phyloP scores from a whole-genome alignment of 805 yeast genomes.

The Kodamaea fukazawae region DNA sequence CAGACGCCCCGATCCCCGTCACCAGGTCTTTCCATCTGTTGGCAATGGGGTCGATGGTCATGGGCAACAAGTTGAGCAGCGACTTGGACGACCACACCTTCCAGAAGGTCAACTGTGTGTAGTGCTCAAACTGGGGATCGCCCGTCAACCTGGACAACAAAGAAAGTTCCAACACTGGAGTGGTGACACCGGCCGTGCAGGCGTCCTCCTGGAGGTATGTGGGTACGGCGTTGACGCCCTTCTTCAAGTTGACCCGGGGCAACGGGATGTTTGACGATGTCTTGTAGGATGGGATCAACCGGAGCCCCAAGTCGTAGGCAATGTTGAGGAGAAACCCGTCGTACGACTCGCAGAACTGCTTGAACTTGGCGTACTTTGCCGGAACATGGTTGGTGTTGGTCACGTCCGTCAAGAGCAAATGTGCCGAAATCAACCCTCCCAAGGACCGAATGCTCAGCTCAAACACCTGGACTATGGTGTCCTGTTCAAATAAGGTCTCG shows the following conservation, averaged over 20 bases:
- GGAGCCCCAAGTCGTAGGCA: slow-evolving; percentile 73
- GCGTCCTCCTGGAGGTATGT: slow-evolving; percentile 54
- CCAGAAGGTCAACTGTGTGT: slow-evolving; percentile 61
- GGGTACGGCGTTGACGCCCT: slow-evolving; percentile 51
- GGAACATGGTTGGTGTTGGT: slow-evolving; percentile 9
- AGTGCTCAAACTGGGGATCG: slow-evolving; percentile 64
- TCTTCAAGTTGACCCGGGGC: slow-evolving; percentile 70
- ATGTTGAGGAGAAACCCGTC: slow-evolving; percentile 68
- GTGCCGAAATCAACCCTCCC: slow-evolving; percentile 81
- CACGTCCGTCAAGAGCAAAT: slow-evolving; percentile 45
- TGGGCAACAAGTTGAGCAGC: slow-evolving; percentile 64
- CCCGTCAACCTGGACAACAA: slow-evolving; percentile 72
- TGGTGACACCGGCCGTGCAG: slow-evolving; percentile 85
- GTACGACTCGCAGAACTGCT: slow-evolving; percentile 38
- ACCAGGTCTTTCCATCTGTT: slow-evolving; percentile 56
- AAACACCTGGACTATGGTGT: slow-evolving; percentile 81
- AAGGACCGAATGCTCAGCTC: slow-evolving; percentile 79
- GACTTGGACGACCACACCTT: slow-evolving; percentile 70
- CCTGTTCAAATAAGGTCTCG: slow-evolving; percentile 52
- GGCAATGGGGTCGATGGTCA: slow-evolving; percentile 63
- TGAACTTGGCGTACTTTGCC: slow-evolving; percentile 33
- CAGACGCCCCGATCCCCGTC: slow-evolving; percentile 87
- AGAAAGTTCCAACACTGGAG: slow-evolving; percentile 78
- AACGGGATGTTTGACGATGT: slow-evolving; percentile 65
- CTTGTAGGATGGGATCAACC: slow-evolving; percentile 68